Conservation (phyloP, 768 basidiomycete species). For the Rhizopogon vesiculosus region DNA sequence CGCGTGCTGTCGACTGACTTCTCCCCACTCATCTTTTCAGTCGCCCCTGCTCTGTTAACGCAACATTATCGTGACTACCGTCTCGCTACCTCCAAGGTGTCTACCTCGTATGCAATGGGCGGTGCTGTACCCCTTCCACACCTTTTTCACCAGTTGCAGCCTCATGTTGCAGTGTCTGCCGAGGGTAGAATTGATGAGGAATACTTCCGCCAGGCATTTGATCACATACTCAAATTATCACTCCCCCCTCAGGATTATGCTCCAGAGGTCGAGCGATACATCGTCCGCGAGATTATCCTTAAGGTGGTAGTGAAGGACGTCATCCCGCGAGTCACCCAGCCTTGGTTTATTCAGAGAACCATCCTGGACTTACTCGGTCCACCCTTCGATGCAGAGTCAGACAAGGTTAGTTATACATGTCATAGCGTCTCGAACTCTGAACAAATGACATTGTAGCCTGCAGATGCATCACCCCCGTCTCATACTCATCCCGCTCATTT, state of each 20-base stretch:
- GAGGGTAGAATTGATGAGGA: conserved; percentile 67
- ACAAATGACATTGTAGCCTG: conserved; percentile 11
- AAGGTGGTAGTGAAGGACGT: conserved; percentile 69
- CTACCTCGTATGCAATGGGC: conserved; percentile 67
- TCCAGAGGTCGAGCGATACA: conserved; percentile 67
- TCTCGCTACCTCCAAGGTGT: conserved; percentile 54
- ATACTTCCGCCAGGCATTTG: conserved; percentile 77
- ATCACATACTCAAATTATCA: conserved; percentile 67
- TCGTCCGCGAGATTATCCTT: conserved; percentile 80
- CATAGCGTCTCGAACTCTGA: neutral
- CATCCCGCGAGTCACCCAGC: conserved; percentile 68
- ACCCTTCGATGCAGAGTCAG: conserved; percentile 18
- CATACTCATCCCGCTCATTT: conserved; percentile 28
- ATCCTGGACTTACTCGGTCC: conserved; percentile 64
- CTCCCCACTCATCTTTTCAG: conserved; percentile 52
- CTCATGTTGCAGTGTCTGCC: conserved; percentile 73
- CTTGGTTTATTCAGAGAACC: conserved; percentile 83
- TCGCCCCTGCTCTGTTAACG: conserved; percentile 60
- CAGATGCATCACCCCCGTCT: conserved; percentile 19
- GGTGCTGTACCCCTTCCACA: conserved; percentile 56
- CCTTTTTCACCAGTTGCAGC: conserved; percentile 79
- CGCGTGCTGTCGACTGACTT: conserved; percentile 55
- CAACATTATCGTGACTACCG: conserved; percentile 82
- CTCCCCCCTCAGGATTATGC: conserved; percentile 77
- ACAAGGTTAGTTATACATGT: conserved; percentile 13